Conservation (phyloP, 139 green algal genomes). For the Coelastrella sp. region DNA sequence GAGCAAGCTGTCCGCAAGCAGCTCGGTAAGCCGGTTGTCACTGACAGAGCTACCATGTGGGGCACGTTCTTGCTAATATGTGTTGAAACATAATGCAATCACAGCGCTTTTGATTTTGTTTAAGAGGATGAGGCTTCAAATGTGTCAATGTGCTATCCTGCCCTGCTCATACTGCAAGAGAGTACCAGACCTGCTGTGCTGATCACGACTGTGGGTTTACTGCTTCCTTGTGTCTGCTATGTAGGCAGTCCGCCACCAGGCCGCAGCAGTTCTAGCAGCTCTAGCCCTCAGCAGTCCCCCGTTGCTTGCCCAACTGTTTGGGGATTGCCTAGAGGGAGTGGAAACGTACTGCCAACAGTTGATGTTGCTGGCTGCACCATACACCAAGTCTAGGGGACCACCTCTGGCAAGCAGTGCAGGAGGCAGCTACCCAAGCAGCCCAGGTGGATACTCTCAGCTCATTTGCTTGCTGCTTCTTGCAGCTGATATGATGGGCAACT, state of each 20-base stretch:
- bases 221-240: background rate
- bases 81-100: background rate
- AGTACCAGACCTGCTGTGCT: no score
- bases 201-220: background rate
- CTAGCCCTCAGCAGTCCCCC: conserved; percentile 72
- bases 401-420: background rate
- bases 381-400: conserved; percentile 35
- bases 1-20: conserved; percentile 57
- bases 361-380: conserved; percentile 41
- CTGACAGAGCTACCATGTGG: background rate
- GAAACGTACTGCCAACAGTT: conserved; percentile 41
- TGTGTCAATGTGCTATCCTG: no score
- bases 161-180: no score
- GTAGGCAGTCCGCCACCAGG: conserved; percentile 57
- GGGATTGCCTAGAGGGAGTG: conserved; percentile 46
- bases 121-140: no score
- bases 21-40: conserved; percentile 25
- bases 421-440: background rate
- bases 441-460: no score
- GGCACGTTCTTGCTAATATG: background rate
- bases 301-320: conserved; percentile 57
- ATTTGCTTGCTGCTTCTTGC: no score
- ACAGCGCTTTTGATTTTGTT: no score
- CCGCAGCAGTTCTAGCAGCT: conserved; percentile 72
- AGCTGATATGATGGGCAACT: no score